Evolutionary conservation across 1,284 basidiomycete genomes (phyloP).

Genomic region (Pascua guehoae): DNA sequence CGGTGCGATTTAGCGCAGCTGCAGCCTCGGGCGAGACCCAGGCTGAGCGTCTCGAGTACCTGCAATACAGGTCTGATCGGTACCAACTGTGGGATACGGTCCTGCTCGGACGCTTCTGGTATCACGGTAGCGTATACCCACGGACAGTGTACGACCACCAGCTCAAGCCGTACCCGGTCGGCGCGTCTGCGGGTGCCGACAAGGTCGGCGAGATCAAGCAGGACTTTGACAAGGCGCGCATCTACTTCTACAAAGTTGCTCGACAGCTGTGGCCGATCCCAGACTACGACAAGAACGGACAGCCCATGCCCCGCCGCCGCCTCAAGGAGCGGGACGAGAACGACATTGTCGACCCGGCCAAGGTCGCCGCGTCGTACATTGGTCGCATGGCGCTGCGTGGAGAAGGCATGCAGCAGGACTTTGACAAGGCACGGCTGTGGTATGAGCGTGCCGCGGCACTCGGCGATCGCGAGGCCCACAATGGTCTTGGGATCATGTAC

Average conservation of each 20-base stretch:
- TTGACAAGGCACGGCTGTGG: constrained; percentile 81
- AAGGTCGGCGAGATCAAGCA: constrained; percentile 74
- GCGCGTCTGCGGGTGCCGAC: constrained; percentile 78
- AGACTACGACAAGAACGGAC: constrained; percentile 53
- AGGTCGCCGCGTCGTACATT: constrained; percentile 71
- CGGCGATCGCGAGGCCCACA: constrained; percentile 80
- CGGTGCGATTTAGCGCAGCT: constrained; percentile 77
- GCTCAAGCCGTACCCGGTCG: constrained; percentile 52
- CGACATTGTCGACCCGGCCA: constrained; percentile 57
- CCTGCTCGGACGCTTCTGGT: constrained; percentile 86
- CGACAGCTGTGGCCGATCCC: constrained; percentile 71
- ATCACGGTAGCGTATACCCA: constrained; percentile 79
- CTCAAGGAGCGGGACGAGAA: constrained; percentile 50
- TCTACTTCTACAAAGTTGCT: constrained; percentile 78
- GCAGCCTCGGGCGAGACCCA: constrained; percentile 82
- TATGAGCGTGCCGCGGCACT: constrained; percentile 77
- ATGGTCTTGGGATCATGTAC: constrained; percentile 86
- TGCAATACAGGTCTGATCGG: constrained; percentile 88
- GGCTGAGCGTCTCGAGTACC: constrained; percentile 88
- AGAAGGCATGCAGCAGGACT: constrained; percentile 81
- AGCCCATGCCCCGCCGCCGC: constrained; percentile 52
- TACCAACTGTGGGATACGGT: constrained; percentile 80
- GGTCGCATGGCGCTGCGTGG: constrained; percentile 92
- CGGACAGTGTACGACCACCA: background rate
- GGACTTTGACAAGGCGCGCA: constrained; percentile 67